Evolutionary conservation across 306 rosid genomes (phyloP).

Genomic region (Trifolium pratense): DNA sequence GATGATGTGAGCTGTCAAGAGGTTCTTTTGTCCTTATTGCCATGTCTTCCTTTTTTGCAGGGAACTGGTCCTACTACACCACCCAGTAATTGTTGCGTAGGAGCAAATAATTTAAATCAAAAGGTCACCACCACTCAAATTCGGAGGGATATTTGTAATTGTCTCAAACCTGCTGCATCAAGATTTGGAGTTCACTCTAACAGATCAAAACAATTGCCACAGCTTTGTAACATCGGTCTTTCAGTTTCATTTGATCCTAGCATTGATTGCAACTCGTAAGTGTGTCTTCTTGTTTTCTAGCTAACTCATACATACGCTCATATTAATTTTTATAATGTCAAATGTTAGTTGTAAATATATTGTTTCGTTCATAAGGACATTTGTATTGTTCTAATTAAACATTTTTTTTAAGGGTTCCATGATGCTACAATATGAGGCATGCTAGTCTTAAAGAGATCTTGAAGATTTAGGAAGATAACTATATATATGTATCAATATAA

Average conservation of each 20-base stretch:
- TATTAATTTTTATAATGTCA: too few relatives aligned
- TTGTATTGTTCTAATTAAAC: too few relatives aligned
- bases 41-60: neutral
- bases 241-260: neutral
- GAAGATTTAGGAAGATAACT: neutral
- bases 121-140: neutral
- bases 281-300: neutral
- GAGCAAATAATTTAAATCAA: neutral
- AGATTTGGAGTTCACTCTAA: neutral
- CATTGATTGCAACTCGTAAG: neutral
- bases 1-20: neutral
- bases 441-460: neutral
- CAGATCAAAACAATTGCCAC: neutral
- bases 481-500: neutral
- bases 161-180: neutral
- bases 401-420: too few relatives aligned
- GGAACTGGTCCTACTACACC: neutral
- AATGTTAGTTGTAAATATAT: too few relatives aligned
- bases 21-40: neutral
- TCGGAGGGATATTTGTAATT: neutral
- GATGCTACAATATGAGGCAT: neutral
- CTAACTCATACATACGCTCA: too few relatives aligned
- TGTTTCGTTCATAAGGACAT: too few relatives aligned
- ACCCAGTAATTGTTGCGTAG: neutral
- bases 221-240: neutral